Conservation (phyloP, 139 green algal species). For the Nannochloris sp. region DNA sequence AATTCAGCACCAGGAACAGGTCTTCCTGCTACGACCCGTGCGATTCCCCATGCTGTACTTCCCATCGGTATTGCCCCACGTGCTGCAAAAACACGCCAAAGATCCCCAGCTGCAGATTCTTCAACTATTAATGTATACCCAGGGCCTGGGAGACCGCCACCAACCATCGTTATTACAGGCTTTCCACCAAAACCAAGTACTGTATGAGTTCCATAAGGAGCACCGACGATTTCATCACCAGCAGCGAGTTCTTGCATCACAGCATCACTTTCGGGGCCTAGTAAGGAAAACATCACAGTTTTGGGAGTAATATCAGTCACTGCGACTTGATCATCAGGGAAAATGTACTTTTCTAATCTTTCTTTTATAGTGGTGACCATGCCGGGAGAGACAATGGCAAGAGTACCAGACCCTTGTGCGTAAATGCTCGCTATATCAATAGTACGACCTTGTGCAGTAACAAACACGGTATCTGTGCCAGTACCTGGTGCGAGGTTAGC, state of each 20-base stretch:
- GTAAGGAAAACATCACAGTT: constrained; percentile 52
- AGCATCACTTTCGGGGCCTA: constrained; percentile 47
- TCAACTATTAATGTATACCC: constrained; percentile 72
- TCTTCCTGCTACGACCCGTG: constrained; percentile 51
- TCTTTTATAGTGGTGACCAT: constrained; percentile 34
- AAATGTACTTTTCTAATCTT: constrained; percentile 69
- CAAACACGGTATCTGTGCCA: constrained; percentile 62
- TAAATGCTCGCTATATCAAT: constrained; percentile 55
- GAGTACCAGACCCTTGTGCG: constrained; percentile 29
- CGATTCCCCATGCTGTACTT: constrained; percentile 55
- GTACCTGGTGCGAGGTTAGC: constrained; percentile 31
- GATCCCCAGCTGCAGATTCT: constrained; percentile 46
- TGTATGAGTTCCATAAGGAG: constrained; percentile 30
- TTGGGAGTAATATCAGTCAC: constrained; percentile 41
- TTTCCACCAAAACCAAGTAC: constrained; percentile 47
- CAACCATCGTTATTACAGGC: constrained; percentile 45
- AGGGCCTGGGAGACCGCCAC: constrained; percentile 23
- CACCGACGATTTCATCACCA: constrained; percentile 6
- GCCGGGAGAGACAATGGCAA: constrained; percentile 51
- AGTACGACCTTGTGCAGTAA: constrained; percentile 47
- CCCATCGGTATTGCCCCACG: constrained; percentile 67
- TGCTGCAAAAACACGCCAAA: constrained; percentile 46
- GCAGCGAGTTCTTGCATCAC: constrained; percentile 53
- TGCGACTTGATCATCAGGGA: constrained; percentile 54
- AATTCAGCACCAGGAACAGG: constrained; percentile 55